Conservation (phyloP, 805 yeast genomes). For the Zygosaccharomyces rouxii region DNA sequence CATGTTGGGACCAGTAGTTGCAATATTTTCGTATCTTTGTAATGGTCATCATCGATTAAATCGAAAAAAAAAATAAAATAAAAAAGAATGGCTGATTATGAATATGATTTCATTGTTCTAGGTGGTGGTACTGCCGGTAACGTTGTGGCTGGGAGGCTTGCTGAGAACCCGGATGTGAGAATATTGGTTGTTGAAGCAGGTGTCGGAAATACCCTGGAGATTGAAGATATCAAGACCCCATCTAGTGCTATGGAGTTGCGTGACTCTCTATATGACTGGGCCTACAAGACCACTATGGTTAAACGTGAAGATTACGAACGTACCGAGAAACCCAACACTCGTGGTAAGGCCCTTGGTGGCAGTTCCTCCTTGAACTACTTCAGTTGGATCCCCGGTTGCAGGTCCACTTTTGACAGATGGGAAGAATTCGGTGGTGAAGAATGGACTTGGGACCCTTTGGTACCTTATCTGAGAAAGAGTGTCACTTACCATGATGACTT, state of each 20-base stretch:
- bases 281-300: constrained; percentile 30
- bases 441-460: constrained; percentile 31
- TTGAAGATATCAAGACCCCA: constrained; percentile 26
- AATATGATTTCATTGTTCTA: constrained; percentile 16
- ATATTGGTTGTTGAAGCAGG: constrained; percentile 33
- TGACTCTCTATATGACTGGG: constrained; percentile 31
- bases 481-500: constrained; percentile 26
- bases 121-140: constrained; percentile 33
- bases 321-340: constrained; percentile 32
- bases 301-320: constrained; percentile 31
- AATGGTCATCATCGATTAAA: too few species aligned
- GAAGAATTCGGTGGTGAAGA: constrained; percentile 30
- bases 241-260: constrained; percentile 29
- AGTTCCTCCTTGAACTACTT: constrained; percentile 34
- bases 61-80: background rate
- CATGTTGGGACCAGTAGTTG: too few species aligned
- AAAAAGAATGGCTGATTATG: constrained; percentile 1
- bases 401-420: constrained; percentile 31
- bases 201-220: constrained; percentile 23
- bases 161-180: constrained; percentile 30
- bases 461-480: constrained; percentile 27
- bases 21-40: too few species aligned
- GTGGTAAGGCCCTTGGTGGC: constrained; percentile 35
- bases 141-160: constrained; percentile 32
- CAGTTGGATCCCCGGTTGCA: constrained; percentile 32